Evolutionary conservation across 164 flowering plant genomes (phyloP).

Genomic region (Tetrastigma voinierianum): DNA sequence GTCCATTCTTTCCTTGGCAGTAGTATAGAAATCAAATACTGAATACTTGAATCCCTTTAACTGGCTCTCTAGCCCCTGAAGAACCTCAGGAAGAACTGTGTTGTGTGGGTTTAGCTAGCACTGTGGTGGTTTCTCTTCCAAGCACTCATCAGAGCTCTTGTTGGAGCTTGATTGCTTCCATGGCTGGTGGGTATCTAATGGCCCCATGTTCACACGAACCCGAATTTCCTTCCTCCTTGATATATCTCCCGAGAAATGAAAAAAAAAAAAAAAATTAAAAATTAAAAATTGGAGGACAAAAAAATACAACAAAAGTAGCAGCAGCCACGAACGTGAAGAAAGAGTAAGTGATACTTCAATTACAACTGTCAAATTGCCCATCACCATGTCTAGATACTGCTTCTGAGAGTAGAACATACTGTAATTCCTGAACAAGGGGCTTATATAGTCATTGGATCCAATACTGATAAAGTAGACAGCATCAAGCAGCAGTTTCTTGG

Average conservation of each 20-base stretch:
- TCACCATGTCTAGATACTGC: constrained; percentile 14
- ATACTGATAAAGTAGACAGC: constrained; percentile 27
- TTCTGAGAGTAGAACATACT: background rate
- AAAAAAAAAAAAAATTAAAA: no score
- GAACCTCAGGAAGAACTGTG: background rate
- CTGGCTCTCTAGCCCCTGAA: background rate
- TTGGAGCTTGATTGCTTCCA: no score
- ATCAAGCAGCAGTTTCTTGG: constrained; percentile 11
- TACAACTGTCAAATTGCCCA: constrained; percentile 18
- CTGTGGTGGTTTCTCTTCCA: no score
- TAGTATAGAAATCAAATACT: constrained; percentile 1
- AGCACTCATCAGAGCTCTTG: no score
- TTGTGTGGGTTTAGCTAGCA: background rate
- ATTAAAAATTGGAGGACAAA: background rate
- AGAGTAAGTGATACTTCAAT: constrained; percentile 13
- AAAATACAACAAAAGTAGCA: no score
- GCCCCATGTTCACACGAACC: no score
- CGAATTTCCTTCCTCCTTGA: constrained; percentile 4
- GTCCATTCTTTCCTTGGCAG: background rate
- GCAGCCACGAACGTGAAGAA: no score
- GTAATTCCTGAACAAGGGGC: background rate
- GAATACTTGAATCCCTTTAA: background rate
- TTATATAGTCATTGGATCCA: constrained; percentile 30
- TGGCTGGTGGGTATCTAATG: no score
- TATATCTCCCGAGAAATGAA: constrained; percentile 19